phyloP scores from a whole-genome alignment of 164 flowering plant species.

The Magnolia kwangsiensis region DNA sequence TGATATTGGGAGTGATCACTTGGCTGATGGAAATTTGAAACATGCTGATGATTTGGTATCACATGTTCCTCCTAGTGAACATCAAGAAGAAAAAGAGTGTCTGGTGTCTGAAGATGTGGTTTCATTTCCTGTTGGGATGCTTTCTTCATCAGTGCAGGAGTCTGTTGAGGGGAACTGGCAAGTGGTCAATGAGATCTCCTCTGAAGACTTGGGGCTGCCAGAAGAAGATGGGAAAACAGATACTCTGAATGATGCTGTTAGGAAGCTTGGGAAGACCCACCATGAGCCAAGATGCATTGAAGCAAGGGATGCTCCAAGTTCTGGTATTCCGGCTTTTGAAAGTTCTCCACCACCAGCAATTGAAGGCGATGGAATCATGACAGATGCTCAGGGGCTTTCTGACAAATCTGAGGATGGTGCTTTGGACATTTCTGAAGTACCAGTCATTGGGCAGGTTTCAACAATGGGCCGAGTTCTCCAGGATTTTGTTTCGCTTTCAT shows the following conservation, averaged over 20 bases:
- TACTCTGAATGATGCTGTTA: slow-evolving; percentile 17
- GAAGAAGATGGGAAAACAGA: slow-evolving; percentile 18
- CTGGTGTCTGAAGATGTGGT: slow-evolving; percentile 12
- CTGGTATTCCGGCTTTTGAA: slow-evolving; percentile 7
- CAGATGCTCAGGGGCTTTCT: slow-evolving; percentile 12
- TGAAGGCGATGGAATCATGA: slow-evolving; percentile 11
- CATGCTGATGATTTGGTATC: slow-evolving; percentile 17
- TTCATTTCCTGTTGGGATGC: slow-evolving; percentile 8
- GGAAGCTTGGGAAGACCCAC: slow-evolving; percentile 13
- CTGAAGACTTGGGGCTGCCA: slow-evolving; percentile 20
- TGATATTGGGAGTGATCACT: slow-evolving; percentile 13
- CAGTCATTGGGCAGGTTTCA: slow-evolving; percentile 12
- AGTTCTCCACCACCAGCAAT: slow-evolving; percentile 16
- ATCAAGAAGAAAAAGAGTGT: slow-evolving; percentile 25
- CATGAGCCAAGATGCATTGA: slow-evolving; percentile 18
- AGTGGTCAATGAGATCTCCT: slow-evolving; percentile 32
- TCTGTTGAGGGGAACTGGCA: slow-evolving; percentile 20
- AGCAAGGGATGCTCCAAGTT: background rate
- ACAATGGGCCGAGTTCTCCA: slow-evolving; percentile 15
- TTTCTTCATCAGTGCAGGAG: slow-evolving; percentile 11
- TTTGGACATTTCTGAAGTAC: slow-evolving; percentile 21
- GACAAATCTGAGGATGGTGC: slow-evolving; percentile 23
- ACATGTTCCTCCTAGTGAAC: slow-evolving; percentile 20
- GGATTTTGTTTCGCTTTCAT: slow-evolving; percentile 16
- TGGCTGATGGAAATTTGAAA: slow-evolving; percentile 24